Conservation (phyloP, 1,139 yeast genomes). For the Geotrichum citri-aurantii region DNA sequence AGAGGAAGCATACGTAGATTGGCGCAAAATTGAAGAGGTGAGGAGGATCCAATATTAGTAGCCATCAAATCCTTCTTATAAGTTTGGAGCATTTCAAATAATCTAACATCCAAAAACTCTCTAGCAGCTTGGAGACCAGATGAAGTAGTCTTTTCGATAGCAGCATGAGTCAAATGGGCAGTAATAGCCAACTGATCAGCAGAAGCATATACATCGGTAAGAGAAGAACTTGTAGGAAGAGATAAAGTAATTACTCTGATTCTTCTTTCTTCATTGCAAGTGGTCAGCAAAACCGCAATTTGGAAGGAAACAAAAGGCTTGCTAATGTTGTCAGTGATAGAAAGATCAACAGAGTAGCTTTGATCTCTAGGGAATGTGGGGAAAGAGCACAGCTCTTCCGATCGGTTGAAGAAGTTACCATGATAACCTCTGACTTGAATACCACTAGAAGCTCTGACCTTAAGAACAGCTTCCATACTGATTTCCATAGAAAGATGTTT, state of each 20-base stretch:
- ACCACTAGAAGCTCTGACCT: constrained; percentile 91
- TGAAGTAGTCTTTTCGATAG: constrained; percentile 71
- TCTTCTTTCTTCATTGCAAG: constrained; percentile 85
- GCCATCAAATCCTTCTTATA: constrained; percentile 89
- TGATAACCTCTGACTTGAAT: constrained; percentile 75
- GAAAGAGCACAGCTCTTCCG: constrained; percentile 91
- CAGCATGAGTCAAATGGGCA: constrained; percentile 72
- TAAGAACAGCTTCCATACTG: constrained; percentile 86
- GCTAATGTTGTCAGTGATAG: constrained; percentile 74
- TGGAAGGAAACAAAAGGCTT: constrained; percentile 81
- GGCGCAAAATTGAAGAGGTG: constrained; percentile 81
- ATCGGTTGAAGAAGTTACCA: constrained; percentile 93
- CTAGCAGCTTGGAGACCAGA: constrained; percentile 69
- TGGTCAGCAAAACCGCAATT: constrained; percentile 86
- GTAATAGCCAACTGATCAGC: constrained; percentile 94
- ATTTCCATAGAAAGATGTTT: constrained; percentile 87
- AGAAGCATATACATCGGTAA: constrained; percentile 81
- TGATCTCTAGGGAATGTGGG: constrained; percentile 97
- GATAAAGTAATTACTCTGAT: constrained; percentile 87
- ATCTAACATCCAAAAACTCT: constrained; percentile 59
- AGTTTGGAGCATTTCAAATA: constrained; percentile 68
- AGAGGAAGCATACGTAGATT: constrained; percentile 91
- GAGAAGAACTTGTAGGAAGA: constrained; percentile 73
- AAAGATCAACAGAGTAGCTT: constrained; percentile 78
- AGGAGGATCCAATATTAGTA: constrained; percentile 81